Base-by-base conservation (phyloP, 495 filamentous ascomycete genomes). In the Talaromyces borbonicus region DNA sequence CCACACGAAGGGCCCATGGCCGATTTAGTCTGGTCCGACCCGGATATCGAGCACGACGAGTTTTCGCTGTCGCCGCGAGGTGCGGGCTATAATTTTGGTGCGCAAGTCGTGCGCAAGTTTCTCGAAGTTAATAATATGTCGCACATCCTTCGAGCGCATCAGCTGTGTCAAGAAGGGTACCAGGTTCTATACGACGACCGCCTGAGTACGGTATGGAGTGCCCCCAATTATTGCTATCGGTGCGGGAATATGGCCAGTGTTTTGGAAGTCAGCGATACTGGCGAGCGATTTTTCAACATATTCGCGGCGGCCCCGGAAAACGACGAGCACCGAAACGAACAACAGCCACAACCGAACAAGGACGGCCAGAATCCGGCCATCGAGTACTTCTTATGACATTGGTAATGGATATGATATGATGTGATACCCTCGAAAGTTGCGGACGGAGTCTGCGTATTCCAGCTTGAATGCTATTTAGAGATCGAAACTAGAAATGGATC, bases 1-100 rank as follows among this genome's bases (percentile, higher is more conserved):
- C 92, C 92, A 1, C 92, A 98, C 63, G 92, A 98, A 63, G 92
- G 92, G 0, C 92, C 92, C 4, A 98, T 98, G 92, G 92, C 92
- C n/a, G 92, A 98, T 59, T 67, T 98, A 4, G 92, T 98, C 14
- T 98, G 92, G 92, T 93, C 87, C 1, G 92, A 98, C 58, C 92
- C 92, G 1, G 92, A 98, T 55, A 81, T 87, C 1, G 92, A 97
- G 46, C 78, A 89, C 19, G 92, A 98, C 60, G 92, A 98, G 60
- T 98, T 98, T 69, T 89, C 84, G 0, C 75, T 98, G 2, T 93
- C 86, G 5, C 93, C 93, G 5, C 77, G 92, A 24, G 92, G 92
- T 1, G 92, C 92, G 9, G 92, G 92, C 3, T 98, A 98, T 62
- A 96, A 89, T 0, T 98, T 98, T 55, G 92, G 92, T 18, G 87